Percentiles rank a stretch among this genome's conserved stretches.
Evolutionary conservation across 306 rosid species (phyloP).

Genomic region (Fragaria nilgerrensis): DNA sequence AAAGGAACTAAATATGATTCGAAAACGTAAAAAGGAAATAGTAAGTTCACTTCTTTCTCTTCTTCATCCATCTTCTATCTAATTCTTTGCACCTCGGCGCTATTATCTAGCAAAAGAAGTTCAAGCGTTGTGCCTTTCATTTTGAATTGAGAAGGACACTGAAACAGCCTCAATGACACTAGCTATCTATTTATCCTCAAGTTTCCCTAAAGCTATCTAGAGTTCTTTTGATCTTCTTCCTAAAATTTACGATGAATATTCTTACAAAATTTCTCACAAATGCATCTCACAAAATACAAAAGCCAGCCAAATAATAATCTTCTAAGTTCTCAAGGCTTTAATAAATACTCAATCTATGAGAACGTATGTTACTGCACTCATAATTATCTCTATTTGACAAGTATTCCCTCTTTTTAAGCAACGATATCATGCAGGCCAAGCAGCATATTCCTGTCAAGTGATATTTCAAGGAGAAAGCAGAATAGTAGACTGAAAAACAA

Average conservation of each 20-base stretch:
- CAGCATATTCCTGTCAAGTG: slow-evolving; percentile 6
- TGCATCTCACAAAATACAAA: background rate
- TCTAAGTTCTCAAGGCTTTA: background rate
- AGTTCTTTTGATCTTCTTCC: background rate
- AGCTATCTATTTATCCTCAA: background rate
- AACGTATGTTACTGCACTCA: background rate
- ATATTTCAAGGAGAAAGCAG: slow-evolving; percentile 19
- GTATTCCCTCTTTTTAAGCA: background rate
- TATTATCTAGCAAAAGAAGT: background rate
- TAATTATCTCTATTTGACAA: background rate
- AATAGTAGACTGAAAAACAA: slow-evolving; percentile 16
- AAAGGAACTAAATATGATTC: background rate
- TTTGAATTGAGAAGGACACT: background rate
- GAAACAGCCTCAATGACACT: background rate
- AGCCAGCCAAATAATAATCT: background rate
- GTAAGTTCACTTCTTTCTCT: background rate
- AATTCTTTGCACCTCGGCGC: background rate
- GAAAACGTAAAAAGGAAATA: background rate
- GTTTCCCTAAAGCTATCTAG: background rate
- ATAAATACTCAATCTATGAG: background rate
- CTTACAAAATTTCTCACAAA: background rate
- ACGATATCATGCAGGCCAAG: background rate
- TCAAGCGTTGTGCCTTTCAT: background rate
- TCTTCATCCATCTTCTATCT: background rate
- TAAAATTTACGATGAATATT: too few species aligned